Base-by-base conservation (phyloP, 2,329 filamentous ascomycete species). In the Beauveria sp. region DNA sequence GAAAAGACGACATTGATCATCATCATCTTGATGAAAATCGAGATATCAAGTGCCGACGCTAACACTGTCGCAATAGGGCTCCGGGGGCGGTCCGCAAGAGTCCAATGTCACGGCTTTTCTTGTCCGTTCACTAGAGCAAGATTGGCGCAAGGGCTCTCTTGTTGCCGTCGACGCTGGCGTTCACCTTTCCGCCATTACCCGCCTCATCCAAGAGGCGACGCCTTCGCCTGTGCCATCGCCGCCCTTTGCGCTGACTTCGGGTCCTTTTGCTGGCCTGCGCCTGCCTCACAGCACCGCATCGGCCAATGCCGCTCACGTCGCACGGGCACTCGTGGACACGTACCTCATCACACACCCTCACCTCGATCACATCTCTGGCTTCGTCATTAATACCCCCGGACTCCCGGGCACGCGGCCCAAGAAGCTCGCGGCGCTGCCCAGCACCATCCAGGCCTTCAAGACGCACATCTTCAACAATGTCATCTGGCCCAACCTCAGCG, bases 331-430 rank as follows among this genome's bases (percentile, higher is more conserved):
- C 53, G 84, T 99, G 61, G 91, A 93, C 51, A 89, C 91, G 0
- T 94, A 93, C 70, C 84, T 97, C 64, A 91, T 99, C 68, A 99
- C 93, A 0, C 94, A 99, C 73, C 91, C 94, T n/a, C 94, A 99
- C 75, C 82, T 99, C 1, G 94, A 99, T 70, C 94, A 99, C 73
- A 86, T 97, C 24, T 87, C 90, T 22, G 94, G 90, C 12, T 90
- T 97, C 66, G 90, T 94, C 37, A 88, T 97, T 72, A 97, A 97
- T 73, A 97, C 93, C 0, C 92, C 94, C 5, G 88, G 90, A 3
- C 84, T 96, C 22, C 88, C 91, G 34, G 90, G 89, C 34, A 84
- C 88, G 2, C 85, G 87, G 30, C 91, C 92, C 0, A 99, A 97
- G 74, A 85, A 89, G 26, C 79, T 99, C 16, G 92, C 93, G 1